These are phyloP conservation scores for Barnettozyma salicaria DNA, from an alignment of 805 yeast genomes.

Conservation along the genomic window DNA sequence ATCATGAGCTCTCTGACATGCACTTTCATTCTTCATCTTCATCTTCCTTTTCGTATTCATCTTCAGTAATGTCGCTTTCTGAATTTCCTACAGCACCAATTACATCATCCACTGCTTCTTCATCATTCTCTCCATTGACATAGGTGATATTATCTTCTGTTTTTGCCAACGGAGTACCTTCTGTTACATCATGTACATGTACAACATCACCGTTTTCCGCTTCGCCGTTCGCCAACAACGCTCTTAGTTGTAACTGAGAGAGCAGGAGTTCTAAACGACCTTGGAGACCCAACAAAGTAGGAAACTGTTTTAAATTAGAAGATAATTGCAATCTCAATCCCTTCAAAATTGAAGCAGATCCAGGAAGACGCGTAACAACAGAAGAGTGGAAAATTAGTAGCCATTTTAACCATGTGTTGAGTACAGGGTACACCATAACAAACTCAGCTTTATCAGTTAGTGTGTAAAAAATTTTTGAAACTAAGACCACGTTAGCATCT, in stretches of 20 bases:
- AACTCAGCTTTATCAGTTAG: conserved; percentile 42
- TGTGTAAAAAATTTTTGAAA: conserved; percentile 39
- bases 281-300: conserved; percentile 69
- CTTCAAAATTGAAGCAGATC: conserved; percentile 36
- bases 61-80: conserved; percentile 30
- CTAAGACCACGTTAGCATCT: too few species aligned
- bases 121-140: conserved; percentile 41
- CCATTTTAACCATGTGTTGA: conserved; percentile 74
- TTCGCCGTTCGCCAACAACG: conserved; percentile 38
- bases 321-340: conserved; percentile 51
- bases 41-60: conserved; percentile 29
- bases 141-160: conserved; percentile 31
- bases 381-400: conserved; percentile 61
- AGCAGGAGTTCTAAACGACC: conserved; percentile 77
- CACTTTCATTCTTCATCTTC: conserved; percentile 3
- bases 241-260: conserved; percentile 69
- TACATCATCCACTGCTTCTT: conserved; percentile 32
- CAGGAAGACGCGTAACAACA: conserved; percentile 6
- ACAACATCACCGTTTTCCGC: conserved; percentile 27
- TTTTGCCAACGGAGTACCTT: conserved; percentile 11
- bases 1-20: too few species aligned
- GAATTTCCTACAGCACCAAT: conserved; percentile 16
- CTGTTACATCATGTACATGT: conserved; percentile 7
- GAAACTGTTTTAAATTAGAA: conserved; percentile 51
- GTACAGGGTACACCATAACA: conserved; percentile 37